These are phyloP conservation scores for Trichoderma koningiopsis DNA, from an alignment of 2,329 filamentous ascomycete species.

Conservation along the genomic window DNA sequence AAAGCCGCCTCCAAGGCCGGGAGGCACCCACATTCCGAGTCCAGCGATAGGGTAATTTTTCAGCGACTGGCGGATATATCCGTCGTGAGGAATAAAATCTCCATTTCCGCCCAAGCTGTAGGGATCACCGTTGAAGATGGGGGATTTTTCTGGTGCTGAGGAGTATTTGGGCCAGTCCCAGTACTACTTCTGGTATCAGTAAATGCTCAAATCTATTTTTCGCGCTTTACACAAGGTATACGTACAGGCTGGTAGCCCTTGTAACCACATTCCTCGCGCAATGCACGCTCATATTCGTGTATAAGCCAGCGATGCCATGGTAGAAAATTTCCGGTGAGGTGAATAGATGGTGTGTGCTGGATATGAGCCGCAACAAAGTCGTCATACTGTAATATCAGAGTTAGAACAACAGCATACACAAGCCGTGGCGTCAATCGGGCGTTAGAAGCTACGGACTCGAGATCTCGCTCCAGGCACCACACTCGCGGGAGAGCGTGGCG, in stretches of 20 bases:
- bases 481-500: neutral
- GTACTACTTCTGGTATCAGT: neutral
- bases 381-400: neutral
- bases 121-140: neutral
- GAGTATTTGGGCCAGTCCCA: neutral
- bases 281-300: neutral
- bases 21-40: neutral
- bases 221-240: neutral
- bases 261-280: neutral
- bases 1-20: neutral
- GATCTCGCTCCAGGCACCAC: neutral
- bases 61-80: neutral
- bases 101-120: neutral
- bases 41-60: neutral
- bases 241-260: neutral
- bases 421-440: neutral
- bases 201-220: neutral
- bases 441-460: neutral
- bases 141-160: neutral
- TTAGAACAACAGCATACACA: neutral
- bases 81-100: neutral
- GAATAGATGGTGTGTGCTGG: neutral
- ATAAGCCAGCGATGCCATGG: neutral
- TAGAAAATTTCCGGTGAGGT: neutral
- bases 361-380: neutral